phyloP scores from a whole-genome alignment of 2,329 filamentous ascomycete species.

The Knoxdaviesia capensis region DNA sequence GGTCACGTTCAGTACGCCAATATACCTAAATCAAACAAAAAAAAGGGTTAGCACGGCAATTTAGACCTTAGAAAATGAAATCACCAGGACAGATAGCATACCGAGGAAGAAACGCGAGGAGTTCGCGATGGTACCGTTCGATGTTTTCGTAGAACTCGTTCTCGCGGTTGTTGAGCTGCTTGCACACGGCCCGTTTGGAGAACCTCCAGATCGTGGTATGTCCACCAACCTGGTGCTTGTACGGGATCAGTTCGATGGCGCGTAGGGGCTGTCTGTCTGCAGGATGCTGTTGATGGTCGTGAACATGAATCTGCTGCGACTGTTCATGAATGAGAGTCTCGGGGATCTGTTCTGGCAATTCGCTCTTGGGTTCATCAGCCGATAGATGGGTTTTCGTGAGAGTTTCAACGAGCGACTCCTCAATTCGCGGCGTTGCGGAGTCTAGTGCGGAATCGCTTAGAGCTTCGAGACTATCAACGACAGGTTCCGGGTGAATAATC shows the following conservation, averaged over 20 bases:
- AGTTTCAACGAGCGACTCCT: neutral
- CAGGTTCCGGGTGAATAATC: too few species aligned
- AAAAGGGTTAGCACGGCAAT: constrained; percentile 1
- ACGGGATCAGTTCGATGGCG: constrained; percentile 89
- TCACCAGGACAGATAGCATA: constrained; percentile 17
- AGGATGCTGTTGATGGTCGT: constrained; percentile 3
- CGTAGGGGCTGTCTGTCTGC: constrained; percentile 45
- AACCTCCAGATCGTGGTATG: constrained; percentile 95
- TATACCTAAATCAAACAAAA: constrained; percentile 42
- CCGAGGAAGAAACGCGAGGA: constrained; percentile 82
- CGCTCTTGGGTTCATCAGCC: neutral
- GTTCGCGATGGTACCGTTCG: constrained; percentile 72
- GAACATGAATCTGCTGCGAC: neutral
- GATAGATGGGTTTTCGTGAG: neutral
- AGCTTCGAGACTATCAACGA: too few species aligned
- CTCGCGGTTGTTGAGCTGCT: constrained; percentile 92
- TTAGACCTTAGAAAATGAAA: constrained; percentile 3
- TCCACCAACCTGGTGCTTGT: constrained; percentile 91
- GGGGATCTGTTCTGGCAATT: neutral
- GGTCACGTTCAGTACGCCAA: constrained; percentile 89
- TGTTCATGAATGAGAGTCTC: neutral
- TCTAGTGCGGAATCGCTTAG: too few species aligned
- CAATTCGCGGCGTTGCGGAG: too few species aligned
- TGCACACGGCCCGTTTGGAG: constrained; percentile 86
- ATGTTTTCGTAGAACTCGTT: constrained; percentile 98